phyloP scores from a whole-genome alignment of 2,329 filamentous ascomycete genomes.

The Penicillium sp. region DNA sequence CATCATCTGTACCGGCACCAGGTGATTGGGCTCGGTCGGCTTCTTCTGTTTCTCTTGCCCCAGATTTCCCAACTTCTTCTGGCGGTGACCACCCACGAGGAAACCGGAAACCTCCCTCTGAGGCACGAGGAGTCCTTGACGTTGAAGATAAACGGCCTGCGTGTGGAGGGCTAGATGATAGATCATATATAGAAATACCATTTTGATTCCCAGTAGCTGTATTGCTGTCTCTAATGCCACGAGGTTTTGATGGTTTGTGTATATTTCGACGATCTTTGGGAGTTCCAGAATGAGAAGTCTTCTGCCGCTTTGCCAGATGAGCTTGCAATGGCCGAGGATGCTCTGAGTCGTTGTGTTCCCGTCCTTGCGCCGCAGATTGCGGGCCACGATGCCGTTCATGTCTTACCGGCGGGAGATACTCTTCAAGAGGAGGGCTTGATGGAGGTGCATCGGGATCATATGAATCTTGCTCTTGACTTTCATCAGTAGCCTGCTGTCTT shows the following conservation, averaged over 20 bases:
- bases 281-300: constrained; percentile 23
- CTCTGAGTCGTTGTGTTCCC: constrained; percentile 1
- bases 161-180: constrained; percentile 40
- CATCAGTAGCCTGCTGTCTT: constrained; percentile 18
- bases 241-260: constrained; percentile 14
- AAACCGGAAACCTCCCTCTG: constrained; percentile 33
- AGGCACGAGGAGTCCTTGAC: constrained; percentile 14
- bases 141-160: constrained; percentile 33
- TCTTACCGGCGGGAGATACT: constrained; percentile 28
- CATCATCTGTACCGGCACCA: constrained; percentile 12
- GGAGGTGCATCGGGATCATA: constrained; percentile 30
- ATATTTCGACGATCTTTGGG: constrained; percentile 7
- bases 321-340: constrained; percentile 3
- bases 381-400: constrained; percentile 5
- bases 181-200: constrained; percentile 27
- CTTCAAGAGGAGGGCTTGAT: constrained; percentile 31
- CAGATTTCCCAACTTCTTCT: constrained; percentile 19
- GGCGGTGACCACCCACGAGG: constrained; percentile 34
- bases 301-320: constrained; percentile 36
- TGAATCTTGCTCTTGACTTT: constrained; percentile 33
- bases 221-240: constrained; percentile 26
- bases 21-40: constrained; percentile 11
- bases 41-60: constrained; percentile 16
- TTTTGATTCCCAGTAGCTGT: constrained; percentile 7
- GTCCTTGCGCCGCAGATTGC: background rate